A percentile compares a stretch with the other conserved stretches of the same genome.
Conservation (phyloP, 2,329 filamentous ascomycete genomes). For the Talaromyces atroroseus region DNA sequence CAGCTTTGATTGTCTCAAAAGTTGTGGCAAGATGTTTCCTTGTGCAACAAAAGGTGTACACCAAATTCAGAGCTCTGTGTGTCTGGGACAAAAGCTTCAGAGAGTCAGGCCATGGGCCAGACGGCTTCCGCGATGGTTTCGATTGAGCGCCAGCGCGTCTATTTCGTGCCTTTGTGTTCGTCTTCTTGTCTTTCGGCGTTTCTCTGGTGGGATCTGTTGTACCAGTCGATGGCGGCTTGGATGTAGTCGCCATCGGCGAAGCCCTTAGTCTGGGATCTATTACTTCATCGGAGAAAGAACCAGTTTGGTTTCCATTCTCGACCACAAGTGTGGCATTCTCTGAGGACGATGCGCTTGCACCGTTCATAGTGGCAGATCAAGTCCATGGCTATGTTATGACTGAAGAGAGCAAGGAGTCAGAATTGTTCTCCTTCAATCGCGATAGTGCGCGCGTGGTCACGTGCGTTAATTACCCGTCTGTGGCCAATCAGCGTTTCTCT, state of each 20-base stretch:
- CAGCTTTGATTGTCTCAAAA: slow-evolving; percentile 76
- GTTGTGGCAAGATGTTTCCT: slow-evolving; percentile 89
- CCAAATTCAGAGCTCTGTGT: slow-evolving; percentile 80
- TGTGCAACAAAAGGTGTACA: slow-evolving; percentile 92
- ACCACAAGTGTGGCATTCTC: slow-evolving; percentile 1
- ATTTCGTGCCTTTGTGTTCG: not conserved
- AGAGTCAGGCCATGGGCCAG: slow-evolving; percentile 65
- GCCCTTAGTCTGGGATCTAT: slow-evolving; percentile 9
- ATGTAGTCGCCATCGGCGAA: not conserved
- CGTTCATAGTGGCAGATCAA: not conserved
- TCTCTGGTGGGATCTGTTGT: not conserved
- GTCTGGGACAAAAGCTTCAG: slow-evolving; percentile 70
- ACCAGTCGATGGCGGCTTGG: not conserved
- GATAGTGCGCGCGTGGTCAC: slow-evolving; percentile 11
- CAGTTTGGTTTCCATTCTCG: not conserved
- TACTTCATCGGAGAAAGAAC: not conserved
- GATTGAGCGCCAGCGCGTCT: not conserved
- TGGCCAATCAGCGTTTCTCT: not conserved
- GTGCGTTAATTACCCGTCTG: slow-evolving; percentile 6
- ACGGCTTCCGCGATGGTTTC: slow-evolving; percentile 18
- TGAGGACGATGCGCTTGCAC: not conserved
- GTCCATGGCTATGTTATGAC: not conserved
- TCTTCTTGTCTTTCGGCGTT: not conserved
- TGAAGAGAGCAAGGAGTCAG: not conserved
- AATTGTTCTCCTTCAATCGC: slow-evolving; percentile 2